Base-by-base conservation (phyloP, 768 basidiomycete genomes). In the Termitomyces sp. region DNA sequence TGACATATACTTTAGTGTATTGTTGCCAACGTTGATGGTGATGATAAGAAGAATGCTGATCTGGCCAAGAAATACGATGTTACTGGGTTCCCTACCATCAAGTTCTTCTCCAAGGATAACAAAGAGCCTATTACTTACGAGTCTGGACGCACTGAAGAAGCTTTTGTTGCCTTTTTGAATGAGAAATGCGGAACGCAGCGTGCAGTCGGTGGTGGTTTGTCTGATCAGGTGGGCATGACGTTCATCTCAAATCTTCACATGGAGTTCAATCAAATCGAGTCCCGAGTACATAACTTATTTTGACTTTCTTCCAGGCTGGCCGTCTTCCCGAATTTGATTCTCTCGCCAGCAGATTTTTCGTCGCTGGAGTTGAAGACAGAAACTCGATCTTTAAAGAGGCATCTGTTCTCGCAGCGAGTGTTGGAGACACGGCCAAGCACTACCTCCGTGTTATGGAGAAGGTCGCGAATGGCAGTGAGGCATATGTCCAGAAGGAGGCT, bases 391-490 rank as follows among this genome's bases (percentile, higher is more conserved):
- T 85, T 63, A 74, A 85, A 65, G 84, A 92, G 61, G 93, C 93
- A 28, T 69, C 74, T 35, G 69, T 67, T 0, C 70, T 91, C 6
- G 82, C 84, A 5, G 70, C 75, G n/a, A 70, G 69, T 18, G 75
- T 81, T 43, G 83, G 84, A 32, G 75, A 69, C 6, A 74, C 79
- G 26, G 82, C 86, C 18, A 81, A 83, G 66, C 89, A 95, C 72
- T 99, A 99, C 72, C 64, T 95, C 59, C 87, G 88, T 60, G 86
- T 94, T 46, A 95, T 98, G 92, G 86, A 92, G 74, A 94, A 96
- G 74, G 77, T 95, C 6, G 74, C 84, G 28, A 84, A 81, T 59
- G 82, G 85, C 50, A 79, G 85, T 32, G 87, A 87, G 65, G 82
- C 72, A 38, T 98, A 95, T 75, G 67, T 96, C 56, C 81, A 84